Base-by-base conservation (phyloP, 768 basidiomycete species). In the Lentinula raphanica region DNA sequence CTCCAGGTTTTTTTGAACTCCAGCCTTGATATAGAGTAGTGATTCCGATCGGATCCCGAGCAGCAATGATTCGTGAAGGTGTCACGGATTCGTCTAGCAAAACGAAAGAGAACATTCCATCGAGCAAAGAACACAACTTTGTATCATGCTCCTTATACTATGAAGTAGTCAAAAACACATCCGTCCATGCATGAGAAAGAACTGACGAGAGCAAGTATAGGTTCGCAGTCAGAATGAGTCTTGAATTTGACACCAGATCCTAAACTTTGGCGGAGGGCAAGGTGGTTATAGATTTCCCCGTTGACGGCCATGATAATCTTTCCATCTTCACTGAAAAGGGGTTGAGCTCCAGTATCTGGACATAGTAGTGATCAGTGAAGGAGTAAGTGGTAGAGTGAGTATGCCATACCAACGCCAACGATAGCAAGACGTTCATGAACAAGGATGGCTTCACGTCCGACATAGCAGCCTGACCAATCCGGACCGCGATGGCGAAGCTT, bases 31-130 rank as follows among this genome's bases (percentile, higher is more conserved):
- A 99, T 8, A 99, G 79, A n/a, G 97, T 98, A 51, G 97, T 98
- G 70, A 98, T 93, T 23, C 97, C 97, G 67, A 99, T 87, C 25
- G 97, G 94, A 69, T 99, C 97, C 36, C 97, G 90, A 4, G 94
- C 94, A 59, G 95, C 97, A 66, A 99, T 94, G 60, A 99, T 78
- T 56, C 96, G 85, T 23, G 93, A 80, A 8, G 96, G 96, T 0
- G 88, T 78, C 59, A 90, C 88, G 12, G 93, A 91, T 68, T 95
- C 93, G 74, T 99, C 97, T 59, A 98, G 79, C 45, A 98, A 83
- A 62, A 98, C 90, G 68, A 98, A 99, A 1, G 96, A 94, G 77
- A 99, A 99, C 92, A 99, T 96, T 63, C 97, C 97, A 68, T 99
- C 97, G 59, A 99, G 87, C 68, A 84, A 77, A 68, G 74, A 74